Base-by-base conservation (phyloP, 495 filamentous ascomycete genomes). In the Letharia columbiana region DNA sequence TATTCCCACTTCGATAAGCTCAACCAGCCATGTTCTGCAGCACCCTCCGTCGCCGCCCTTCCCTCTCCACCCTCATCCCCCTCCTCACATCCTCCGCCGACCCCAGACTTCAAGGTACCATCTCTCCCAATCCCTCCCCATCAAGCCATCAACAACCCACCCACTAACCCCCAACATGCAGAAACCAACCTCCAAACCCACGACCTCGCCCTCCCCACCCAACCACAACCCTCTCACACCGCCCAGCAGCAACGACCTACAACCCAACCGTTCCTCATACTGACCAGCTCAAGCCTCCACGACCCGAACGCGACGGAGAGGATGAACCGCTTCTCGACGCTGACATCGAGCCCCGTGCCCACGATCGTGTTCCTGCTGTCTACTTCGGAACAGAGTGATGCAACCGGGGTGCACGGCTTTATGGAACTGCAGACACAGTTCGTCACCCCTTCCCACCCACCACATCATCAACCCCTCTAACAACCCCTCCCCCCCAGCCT, bases 311-410 rank as follows among this genome's bases (percentile, higher is more conserved):
- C 59, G 66, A 77, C 72, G 8, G 56, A 73, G 33, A 79, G 82
- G 35, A 77, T 88, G 52, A 76, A 80, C 44, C 75, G 80, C 28
- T 76, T 88, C n/a, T 71, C 71, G 60, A 68, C 74, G 66, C 71
- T 83, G 40, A 73, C 73, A 13, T 76, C 78, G 35, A 74, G 75
- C 17, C 67, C 72, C 37, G 70, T 79, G 49, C 73, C 81, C 23
- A 81, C 77, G 57, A 78, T 89, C 50, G 69, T 82, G 18, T 85
- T 88, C 70, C 73, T 87, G 4, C 75, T 87, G 1, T 75, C 75
- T 12, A 72, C 75, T 18, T 52, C 61, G 69, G 49, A 20, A 6
- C 68, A 63, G 8, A 70, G 65, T 4, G 71, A 70, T 49, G 57
- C 64, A 8, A 71, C 64, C 60, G 69, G 45, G 10, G 56, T 76